Evolutionary conservation across 2,329 filamentous ascomycete species (phyloP).

Genomic region (Bertia moriformis): DNA sequence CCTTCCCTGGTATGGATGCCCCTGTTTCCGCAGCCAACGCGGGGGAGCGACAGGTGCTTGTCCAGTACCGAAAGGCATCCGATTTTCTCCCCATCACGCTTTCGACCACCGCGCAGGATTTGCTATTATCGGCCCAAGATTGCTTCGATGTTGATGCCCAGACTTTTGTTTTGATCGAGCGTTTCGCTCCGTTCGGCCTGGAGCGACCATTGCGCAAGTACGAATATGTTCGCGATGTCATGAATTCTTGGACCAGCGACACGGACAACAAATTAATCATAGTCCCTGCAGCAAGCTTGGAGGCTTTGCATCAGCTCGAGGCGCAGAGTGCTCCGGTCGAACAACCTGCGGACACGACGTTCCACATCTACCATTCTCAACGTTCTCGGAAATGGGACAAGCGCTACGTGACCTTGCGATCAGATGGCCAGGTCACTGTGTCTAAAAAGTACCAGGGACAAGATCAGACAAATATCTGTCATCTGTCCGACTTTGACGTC

Average conservation of each 20-base stretch:
- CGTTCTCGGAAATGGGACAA: slow-evolving; percentile 48
- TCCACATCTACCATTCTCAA: slow-evolving; percentile 42
- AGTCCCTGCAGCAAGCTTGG: slow-evolving; percentile 25
- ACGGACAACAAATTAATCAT: slow-evolving; percentile 33
- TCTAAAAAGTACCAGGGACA: slow-evolving; percentile 35
- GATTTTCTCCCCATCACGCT: slow-evolving; percentile 25
- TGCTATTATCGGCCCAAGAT: background rate
- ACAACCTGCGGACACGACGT: slow-evolving; percentile 32
- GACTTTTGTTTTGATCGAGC: slow-evolving; percentile 39
- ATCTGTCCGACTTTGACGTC: slow-evolving; percentile 51
- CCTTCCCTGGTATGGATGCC: slow-evolving; percentile 37
- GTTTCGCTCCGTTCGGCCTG: slow-evolving; percentile 38
- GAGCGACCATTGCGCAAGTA: slow-evolving; percentile 44
- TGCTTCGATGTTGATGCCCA: slow-evolving; percentile 34
- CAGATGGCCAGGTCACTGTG: slow-evolving; percentile 41
- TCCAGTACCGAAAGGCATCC: slow-evolving; percentile 33
- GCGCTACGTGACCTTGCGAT: slow-evolving; percentile 36
- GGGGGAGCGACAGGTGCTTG: slow-evolving; percentile 39
- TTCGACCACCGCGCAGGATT: background rate
- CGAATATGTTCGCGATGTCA: slow-evolving; percentile 44
- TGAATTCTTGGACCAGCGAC: slow-evolving; percentile 53
- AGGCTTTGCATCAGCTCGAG: slow-evolving; percentile 19
- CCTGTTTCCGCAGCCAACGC: slow-evolving; percentile 49
- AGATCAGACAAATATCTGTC: slow-evolving; percentile 38
- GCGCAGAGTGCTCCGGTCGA: slow-evolving; percentile 29